A percentile compares a stretch with the other conserved stretches of the same genome.
Conservation (phyloP, 2,329 filamentous ascomycete genomes). For the Aspergillus cejpii region DNA sequence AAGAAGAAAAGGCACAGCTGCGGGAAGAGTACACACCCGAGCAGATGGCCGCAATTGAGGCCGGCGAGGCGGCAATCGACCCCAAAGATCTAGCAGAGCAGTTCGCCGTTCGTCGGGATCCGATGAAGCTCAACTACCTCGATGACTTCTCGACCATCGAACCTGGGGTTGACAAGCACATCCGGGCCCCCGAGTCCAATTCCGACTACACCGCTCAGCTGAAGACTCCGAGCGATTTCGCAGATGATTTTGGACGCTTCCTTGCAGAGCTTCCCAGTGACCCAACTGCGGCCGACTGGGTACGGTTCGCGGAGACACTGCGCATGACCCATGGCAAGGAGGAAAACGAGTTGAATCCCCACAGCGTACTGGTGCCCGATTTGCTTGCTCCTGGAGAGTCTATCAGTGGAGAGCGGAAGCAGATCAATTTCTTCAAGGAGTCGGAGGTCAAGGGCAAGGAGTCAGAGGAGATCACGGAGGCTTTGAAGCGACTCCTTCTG, state of each 20-base stretch:
- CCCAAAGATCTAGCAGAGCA: slow-evolving; percentile 67
- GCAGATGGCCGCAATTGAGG: slow-evolving; percentile 74
- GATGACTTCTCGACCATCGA: slow-evolving; percentile 76
- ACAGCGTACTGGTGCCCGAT: slow-evolving; percentile 47
- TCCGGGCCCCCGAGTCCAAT: slow-evolving; percentile 46
- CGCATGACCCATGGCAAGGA: slow-evolving; percentile 48
- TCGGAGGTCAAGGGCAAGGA: slow-evolving; percentile 24
- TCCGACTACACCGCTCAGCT: slow-evolving; percentile 54
- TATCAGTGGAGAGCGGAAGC: slow-evolving; percentile 25
- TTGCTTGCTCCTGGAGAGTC: slow-evolving; percentile 43
- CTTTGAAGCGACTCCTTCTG: slow-evolving; percentile 48
- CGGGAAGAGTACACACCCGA: slow-evolving; percentile 65
- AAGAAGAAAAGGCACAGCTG: slow-evolving; percentile 58
- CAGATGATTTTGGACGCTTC: slow-evolving; percentile 50
- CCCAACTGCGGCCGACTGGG: slow-evolving; percentile 40
- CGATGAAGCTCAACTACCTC: slow-evolving; percentile 65
- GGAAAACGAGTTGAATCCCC: slow-evolving; percentile 45
- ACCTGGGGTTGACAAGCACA: slow-evolving; percentile 68
- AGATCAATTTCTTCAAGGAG: slow-evolving; percentile 25
- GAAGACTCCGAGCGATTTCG: slow-evolving; percentile 57
- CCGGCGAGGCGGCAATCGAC: slow-evolving; percentile 70
- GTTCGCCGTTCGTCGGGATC: slow-evolving; percentile 64
- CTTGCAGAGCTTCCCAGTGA: slow-evolving; percentile 47
- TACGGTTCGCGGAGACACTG: slow-evolving; percentile 42
- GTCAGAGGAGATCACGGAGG: slow-evolving; percentile 32